phyloP scores from a whole-genome alignment of 805 yeast species.

The Wilhelminamyces savonicus region DNA sequence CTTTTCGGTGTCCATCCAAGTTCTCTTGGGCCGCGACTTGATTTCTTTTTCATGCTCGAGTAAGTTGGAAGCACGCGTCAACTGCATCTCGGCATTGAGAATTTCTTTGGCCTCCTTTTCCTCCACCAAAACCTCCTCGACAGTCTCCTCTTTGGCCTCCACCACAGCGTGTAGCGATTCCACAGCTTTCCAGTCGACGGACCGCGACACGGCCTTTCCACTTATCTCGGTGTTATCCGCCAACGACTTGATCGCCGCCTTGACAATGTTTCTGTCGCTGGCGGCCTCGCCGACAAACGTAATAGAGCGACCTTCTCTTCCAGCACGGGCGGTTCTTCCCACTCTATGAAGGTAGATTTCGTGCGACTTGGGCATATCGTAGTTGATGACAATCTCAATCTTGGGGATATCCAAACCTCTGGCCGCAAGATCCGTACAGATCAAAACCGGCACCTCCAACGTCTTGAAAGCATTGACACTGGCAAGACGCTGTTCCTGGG shows the following conservation, averaged over 20 bases:
- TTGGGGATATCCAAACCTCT: constrained; percentile 99
- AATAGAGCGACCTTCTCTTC: constrained; percentile 89
- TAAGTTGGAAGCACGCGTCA: constrained; percentile 78
- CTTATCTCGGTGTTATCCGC: constrained; percentile 24
- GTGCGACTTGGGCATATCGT: constrained; percentile 89
- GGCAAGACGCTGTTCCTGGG: constrained; percentile 89
- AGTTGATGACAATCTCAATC: constrained; percentile 90
- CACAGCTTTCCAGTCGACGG: constrained; percentile 84
- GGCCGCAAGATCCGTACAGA: constrained; percentile 97
- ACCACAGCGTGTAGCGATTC: constrained; percentile 61
- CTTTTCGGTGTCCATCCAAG: constrained; percentile 80
- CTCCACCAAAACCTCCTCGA: constrained; percentile 77
- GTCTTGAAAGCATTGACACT: constrained; percentile 79
- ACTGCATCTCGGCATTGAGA: constrained; percentile 83
- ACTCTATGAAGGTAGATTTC: constrained; percentile 95
- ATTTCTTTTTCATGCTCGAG: constrained; percentile 78
- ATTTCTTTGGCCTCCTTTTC: constrained; percentile 87
- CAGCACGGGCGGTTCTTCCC: constrained; percentile 99
- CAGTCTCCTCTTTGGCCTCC: constrained; percentile 49
- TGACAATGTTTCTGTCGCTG: constrained; percentile 86
- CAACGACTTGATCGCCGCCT: constrained; percentile 73
- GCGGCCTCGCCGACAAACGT: constrained; percentile 90
- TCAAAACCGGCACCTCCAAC: constrained; percentile 74
- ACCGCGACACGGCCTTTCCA: constrained; percentile 76
- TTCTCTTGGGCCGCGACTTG: constrained; percentile 84